Evolutionary conservation across 208 protist genomes (phyloP), one percentile per base, ranked within the genome.

Genomic region (Trichomonas vaginalis): DNA sequence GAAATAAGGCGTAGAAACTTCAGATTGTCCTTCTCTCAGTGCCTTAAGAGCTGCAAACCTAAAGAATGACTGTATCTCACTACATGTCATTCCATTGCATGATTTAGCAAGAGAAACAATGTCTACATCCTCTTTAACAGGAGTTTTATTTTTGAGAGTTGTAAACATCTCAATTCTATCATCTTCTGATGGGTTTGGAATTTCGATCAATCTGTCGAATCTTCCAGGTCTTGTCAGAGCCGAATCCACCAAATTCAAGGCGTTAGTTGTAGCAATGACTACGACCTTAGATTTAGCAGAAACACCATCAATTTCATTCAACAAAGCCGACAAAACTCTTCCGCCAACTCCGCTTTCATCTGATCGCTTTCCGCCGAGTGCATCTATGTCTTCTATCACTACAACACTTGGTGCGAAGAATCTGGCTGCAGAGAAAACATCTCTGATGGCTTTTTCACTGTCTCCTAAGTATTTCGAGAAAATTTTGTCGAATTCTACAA

Each of bases 291-390:
- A 37, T 35, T 82, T 14, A 40, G 48, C 37, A 10, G 23, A 23
- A 46, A 96, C n/a, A 21, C 96, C 96, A 95, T 96, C 96, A 6
- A 96, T 61, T 37, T 96, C 96, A 40, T 96, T 96, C 39, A 96
- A 47, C 27, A 96, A 49, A 23, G 96, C 80, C 14, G 96, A 96
- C 12, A 96, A 62, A 42, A 96, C 96, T 0, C 96, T 2, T 39
- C 42, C 46, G 14, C 42, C n/a, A n/a, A 96, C 96, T 12, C 82
- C 96, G 32, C 56, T 95, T 48, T 96, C 83, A 47, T 95, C 45
- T 46, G 1, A 17, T 70, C 96, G 40, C 42, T 70, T 70, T 12
- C 42, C 42, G 32, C 40, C 82, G 1, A 96, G 62, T 32, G 48
- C 96, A 95, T 96, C 96, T 3, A 92, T 92, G 23, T 92, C 86